Percentiles rank a stretch among this genome's conserved stretches.
These are phyloP conservation scores for Suillus subaureus DNA, from an alignment of 768 basidiomycete species.

Conservation along the genomic window DNA sequence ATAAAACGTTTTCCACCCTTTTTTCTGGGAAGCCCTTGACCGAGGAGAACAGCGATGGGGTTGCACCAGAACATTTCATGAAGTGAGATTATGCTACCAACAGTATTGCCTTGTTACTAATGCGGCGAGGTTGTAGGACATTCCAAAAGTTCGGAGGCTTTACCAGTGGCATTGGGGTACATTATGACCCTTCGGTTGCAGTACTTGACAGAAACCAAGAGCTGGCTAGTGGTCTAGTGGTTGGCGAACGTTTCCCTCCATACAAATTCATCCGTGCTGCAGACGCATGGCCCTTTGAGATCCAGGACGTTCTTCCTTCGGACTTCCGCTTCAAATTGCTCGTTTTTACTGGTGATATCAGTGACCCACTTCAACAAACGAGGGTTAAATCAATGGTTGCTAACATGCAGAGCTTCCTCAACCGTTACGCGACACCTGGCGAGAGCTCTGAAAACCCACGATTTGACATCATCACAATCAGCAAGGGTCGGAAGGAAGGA, in stretches of 20 bases:
- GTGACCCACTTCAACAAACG: slow-evolving; percentile 22
- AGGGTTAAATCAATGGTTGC: slow-evolving; percentile 30
- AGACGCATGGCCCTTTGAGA: slow-evolving; percentile 47
- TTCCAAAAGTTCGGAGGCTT: slow-evolving; percentile 50
- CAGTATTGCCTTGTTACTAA: slow-evolving; percentile 4
- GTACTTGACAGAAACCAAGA: slow-evolving; percentile 38
- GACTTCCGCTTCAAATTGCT: slow-evolving; percentile 53
- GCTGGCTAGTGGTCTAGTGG: slow-evolving; percentile 39
- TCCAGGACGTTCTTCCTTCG: slow-evolving; percentile 51
- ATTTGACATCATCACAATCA: slow-evolving; percentile 33
- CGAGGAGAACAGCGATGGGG: slow-evolving; percentile 38
- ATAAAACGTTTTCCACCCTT: slow-evolving; percentile 51
- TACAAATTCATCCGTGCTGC: slow-evolving; percentile 49
- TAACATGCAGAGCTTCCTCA: slow-evolving; percentile 34
- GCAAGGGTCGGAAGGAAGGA: slow-evolving; percentile 35
- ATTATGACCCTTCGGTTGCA: slow-evolving; percentile 45
- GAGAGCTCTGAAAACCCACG: slow-evolving; percentile 28
- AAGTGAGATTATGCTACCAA: slow-evolving; percentile 28
- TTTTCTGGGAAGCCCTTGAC: slow-evolving; percentile 56
- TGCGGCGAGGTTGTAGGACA: slow-evolving; percentile 30
- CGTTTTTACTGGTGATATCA: slow-evolving; percentile 44
- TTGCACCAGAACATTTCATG: slow-evolving; percentile 46
- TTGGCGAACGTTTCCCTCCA: slow-evolving; percentile 55
- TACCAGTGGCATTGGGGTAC: slow-evolving; percentile 51
- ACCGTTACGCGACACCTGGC: slow-evolving; percentile 21